A percentile compares a stretch with the other conserved stretches of the same genome.
Evolutionary conservation across 352 stramenopile species (phyloP).

Genomic region (Phytophthora citrophthora): DNA sequence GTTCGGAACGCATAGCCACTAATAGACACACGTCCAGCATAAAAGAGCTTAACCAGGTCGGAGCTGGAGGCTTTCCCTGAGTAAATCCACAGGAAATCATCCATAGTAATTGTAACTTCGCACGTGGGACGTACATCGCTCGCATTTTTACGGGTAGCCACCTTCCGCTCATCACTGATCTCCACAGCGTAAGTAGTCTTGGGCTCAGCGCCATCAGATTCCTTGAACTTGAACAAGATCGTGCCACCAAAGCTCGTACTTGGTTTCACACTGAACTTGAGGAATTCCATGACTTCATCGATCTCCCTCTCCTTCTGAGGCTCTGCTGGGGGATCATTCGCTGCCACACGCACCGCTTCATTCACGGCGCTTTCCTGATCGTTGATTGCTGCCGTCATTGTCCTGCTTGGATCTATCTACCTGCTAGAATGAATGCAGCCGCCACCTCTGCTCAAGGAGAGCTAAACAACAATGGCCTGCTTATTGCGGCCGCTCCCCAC

Average conservation of each 20-base stretch:
- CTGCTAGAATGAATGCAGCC: background rate
- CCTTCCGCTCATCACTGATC: constrained; percentile 52
- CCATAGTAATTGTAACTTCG: constrained; percentile 86
- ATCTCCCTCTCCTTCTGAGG: constrained; percentile 71
- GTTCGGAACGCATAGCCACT: constrained; percentile 85
- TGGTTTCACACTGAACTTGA: constrained; percentile 84
- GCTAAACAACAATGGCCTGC: constrained; percentile 27
- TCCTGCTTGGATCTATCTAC: background rate
- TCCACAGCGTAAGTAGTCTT: constrained; percentile 77
- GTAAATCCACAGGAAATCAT: constrained; percentile 89
- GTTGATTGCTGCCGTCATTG: constrained; percentile 8
- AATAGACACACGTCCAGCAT: constrained; percentile 76
- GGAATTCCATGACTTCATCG: constrained; percentile 89
- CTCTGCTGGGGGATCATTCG: background rate
- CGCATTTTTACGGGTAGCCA: constrained; percentile 68
- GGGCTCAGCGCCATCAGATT: constrained; percentile 35
- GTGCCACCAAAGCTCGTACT: constrained; percentile 74
- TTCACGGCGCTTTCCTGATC: constrained; percentile 20
- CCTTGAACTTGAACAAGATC: constrained; percentile 88
- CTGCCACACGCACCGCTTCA: background rate
- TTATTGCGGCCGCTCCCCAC: constrained; percentile 8
- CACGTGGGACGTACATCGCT: constrained; percentile 58
- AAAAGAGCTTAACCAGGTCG: constrained; percentile 83
- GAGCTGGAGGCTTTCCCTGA: constrained; percentile 83
- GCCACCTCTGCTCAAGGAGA: constrained; percentile 3